A percentile compares a stretch with the other conserved stretches of the same genome.
Conservation (phyloP, 805 yeast species). For the Saccharomyces mikatae region DNA sequence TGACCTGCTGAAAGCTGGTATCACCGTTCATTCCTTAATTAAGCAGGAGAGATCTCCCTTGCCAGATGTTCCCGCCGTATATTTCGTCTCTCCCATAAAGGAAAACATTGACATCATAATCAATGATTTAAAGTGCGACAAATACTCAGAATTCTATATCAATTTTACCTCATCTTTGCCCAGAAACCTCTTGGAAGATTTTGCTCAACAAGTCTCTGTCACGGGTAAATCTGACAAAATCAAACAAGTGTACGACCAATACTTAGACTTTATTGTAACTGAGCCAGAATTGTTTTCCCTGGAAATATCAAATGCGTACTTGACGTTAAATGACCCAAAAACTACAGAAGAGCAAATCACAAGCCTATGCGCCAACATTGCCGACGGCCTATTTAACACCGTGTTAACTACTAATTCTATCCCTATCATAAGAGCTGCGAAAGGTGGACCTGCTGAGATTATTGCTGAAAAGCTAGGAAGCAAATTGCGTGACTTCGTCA, state of each 20-base stretch:
- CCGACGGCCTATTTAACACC: conserved; percentile 72
- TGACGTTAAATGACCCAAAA: conserved; percentile 58
- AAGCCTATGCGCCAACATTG: conserved; percentile 55
- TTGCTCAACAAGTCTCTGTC: conserved; percentile 74
- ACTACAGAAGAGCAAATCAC: conserved; percentile 73
- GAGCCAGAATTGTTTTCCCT: conserved; percentile 86
- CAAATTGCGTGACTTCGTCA: conserved; percentile 75
- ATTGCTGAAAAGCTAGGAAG: conserved; percentile 82
- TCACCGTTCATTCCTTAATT: conserved; percentile 80
- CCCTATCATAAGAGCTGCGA: conserved; percentile 85
- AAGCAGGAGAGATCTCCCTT: conserved; percentile 67
- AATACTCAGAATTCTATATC: conserved; percentile 71
- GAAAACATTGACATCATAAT: conserved; percentile 66
- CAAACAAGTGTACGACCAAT: conserved; percentile 89
- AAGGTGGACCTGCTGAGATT: conserved; percentile 92
- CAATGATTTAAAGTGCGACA: conserved; percentile 63
- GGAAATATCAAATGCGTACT: conserved; percentile 58
- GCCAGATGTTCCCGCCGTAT: conserved; percentile 91
- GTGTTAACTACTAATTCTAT: conserved; percentile 70
- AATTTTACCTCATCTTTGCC: conserved; percentile 78
- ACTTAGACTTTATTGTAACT: conserved; percentile 82
- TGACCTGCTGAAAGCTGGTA: conserved; percentile 82
- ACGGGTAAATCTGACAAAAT: conserved; percentile 64
- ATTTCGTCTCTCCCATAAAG: conserved; percentile 80
- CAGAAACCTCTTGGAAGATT: conserved; percentile 75